Evolutionary conservation across 2,329 filamentous ascomycete genomes (phyloP), one percentile per base, ranked within the genome.

Genomic region (Dothidotthia symphoricarpi): DNA sequence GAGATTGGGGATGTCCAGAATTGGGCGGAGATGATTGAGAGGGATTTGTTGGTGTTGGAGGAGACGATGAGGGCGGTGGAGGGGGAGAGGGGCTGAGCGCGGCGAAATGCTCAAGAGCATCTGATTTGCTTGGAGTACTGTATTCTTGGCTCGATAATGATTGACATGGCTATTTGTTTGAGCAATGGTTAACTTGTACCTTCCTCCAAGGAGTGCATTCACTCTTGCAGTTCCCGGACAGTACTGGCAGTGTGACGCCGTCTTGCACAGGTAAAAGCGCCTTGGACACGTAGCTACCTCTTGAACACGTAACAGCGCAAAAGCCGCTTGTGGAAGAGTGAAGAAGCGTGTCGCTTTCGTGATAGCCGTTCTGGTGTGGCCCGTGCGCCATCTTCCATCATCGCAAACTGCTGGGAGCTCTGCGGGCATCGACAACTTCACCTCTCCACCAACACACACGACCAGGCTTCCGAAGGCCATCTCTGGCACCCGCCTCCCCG

Each of bases 1-100:
- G 86, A 89, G 73, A 72, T 89, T 45, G 86, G 86, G 16, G 83
- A 89, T 61, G 78, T 91, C 59, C 86, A 91, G 73, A 90, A 90
- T 64, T 93, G 86, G 86, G 85, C 86, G 15, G 87, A 93, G 75
- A 80, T 89, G 68, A 73, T 91, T 57, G 86, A 69, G 44, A 51
- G 66, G 31, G 67, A 69, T 33, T 31, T 69, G 41, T 28, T 69
- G 36, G 65, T 69, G 26, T 36, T 69, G 43, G 67, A 69, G 47
- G 67, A 69, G 48, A 69, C 67, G 16, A 31, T 68, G 35, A 51
- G 66, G 36, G 36, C 69, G 46, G 65, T 58, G 8, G 64, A 69
- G 30, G 51, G 41, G 25, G 35, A 49, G 36, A 49, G 38, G 19
- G 22, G 54, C 36, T 5, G 43, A 52, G 19, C 17, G 26, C n/a